Evolutionary conservation across 306 rosid species (phyloP).

Genomic region (Dryas octopetala): DNA sequence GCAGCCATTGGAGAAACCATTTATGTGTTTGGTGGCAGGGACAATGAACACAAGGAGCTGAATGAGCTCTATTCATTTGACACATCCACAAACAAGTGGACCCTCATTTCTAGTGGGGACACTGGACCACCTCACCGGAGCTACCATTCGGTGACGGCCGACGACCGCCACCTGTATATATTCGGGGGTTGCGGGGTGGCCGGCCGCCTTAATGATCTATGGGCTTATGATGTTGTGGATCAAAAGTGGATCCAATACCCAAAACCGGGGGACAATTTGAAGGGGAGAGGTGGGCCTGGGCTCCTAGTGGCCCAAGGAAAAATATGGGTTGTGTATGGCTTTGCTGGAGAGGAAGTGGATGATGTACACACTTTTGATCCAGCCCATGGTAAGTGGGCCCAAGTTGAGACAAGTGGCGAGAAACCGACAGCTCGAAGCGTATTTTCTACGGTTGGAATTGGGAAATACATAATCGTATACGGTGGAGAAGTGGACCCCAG

Average conservation of each 20-base stretch:
- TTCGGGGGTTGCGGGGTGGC: conserved; percentile 79
- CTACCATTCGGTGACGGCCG: conserved; percentile 66
- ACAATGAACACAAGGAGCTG: conserved; percentile 73
- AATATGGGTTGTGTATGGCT: conserved; percentile 92
- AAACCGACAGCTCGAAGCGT: conserved; percentile 82
- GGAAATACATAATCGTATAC: conserved; percentile 55
- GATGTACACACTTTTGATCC: conserved; percentile 70
- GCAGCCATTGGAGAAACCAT: conserved; percentile 55
- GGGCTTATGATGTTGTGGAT: conserved; percentile 71
- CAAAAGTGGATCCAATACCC: conserved; percentile 65
- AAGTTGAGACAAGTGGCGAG: conserved; percentile 64
- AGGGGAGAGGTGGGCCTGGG: conserved; percentile 91
- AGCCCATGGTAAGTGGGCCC: conserved; percentile 49
- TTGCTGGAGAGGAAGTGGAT: conserved; percentile 69
- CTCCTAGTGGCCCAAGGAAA: conserved; percentile 57
- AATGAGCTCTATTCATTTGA: conserved; percentile 78
- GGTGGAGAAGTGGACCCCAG: conserved; percentile 97
- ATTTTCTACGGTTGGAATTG: conserved; percentile 48
- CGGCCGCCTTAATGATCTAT: conserved; percentile 84
- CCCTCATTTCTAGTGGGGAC: conserved; percentile 54
- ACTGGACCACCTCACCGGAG: conserved; percentile 71
- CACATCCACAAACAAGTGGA: conserved; percentile 61
- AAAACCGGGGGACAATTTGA: conserved; percentile 46
- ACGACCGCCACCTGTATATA: conserved; percentile 47
- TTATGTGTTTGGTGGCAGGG: conserved; percentile 87